These are phyloP conservation scores for Acanthochlamys bracteata DNA, from an alignment of 106 monocot genomes.

Conservation along the genomic window DNA sequence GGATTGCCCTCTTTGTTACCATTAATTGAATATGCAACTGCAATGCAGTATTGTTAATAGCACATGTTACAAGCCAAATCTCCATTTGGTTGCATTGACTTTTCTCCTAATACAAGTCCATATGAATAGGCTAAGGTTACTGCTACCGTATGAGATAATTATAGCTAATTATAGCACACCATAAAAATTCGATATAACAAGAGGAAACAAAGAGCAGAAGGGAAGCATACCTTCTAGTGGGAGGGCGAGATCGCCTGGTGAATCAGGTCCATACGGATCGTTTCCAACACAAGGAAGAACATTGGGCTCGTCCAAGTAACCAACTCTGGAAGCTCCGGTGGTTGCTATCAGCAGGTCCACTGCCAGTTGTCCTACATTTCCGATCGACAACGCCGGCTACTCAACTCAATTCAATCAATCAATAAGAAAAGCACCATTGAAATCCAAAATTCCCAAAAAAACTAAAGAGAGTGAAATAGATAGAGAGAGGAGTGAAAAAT, in stretches of 20 bases:
- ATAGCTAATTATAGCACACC: too few species aligned
- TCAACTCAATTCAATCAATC: not conserved
- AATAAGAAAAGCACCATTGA: not conserved
- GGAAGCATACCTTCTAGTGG: conserved; percentile 66
- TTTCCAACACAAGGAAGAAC: conserved; percentile 95
- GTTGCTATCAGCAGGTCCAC: conserved; percentile 77
- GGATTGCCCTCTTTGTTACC: too few species aligned
- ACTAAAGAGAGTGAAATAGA: not conserved
- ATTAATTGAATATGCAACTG: too few species aligned
- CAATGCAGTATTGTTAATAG: too few species aligned
- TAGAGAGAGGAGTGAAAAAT: not conserved
- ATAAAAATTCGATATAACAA: not conserved
- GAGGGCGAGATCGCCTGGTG: conserved; percentile 65
- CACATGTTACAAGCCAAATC: too few species aligned
- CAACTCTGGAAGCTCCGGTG: conserved; percentile 45
- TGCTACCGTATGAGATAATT: too few species aligned
- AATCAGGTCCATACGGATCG: conserved; percentile 66
- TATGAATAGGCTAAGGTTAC: too few species aligned
- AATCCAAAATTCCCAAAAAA: not conserved
- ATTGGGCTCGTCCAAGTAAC: conserved; percentile 74
- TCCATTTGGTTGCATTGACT: too few species aligned
- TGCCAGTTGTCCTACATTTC: conserved; percentile 93
- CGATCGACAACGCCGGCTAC: conserved; percentile 89
- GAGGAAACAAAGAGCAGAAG: too few species aligned
- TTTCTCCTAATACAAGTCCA: too few species aligned